Percentiles rank a stretch among this genome's conserved stretches.
These are phyloP conservation scores for Paratinospora sagittata DNA, from an alignment of 164 flowering plant genomes.

Conservation along the genomic window DNA sequence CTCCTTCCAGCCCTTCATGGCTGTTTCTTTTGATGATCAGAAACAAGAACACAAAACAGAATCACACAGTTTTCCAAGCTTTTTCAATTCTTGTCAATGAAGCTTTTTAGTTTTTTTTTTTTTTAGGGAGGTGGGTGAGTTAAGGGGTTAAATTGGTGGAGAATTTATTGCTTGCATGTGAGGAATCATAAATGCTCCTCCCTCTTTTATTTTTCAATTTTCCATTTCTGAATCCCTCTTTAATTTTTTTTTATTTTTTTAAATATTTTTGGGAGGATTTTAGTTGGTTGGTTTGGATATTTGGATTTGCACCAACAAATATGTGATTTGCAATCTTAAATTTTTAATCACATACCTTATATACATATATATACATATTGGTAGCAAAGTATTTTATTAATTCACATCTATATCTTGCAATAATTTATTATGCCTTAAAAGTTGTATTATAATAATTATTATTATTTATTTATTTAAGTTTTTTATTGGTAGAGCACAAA, in stretches of 20 bases:
- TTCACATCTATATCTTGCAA: too few species aligned
- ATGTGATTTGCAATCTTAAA: background rate
- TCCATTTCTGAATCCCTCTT: background rate
- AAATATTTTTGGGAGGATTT: too few species aligned
- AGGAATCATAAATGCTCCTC: constrained; percentile 41
- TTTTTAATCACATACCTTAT: background rate
- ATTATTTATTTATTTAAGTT: too few species aligned
- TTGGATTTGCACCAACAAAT: background rate
- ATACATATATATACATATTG: too few species aligned
- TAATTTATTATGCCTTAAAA: too few species aligned
- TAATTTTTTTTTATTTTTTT: too few species aligned
- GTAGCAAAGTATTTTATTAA: too few species aligned
- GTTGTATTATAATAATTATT: too few species aligned
- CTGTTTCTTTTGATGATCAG: background rate
- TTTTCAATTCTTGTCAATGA: constrained; percentile 2
- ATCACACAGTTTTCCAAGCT: background rate
- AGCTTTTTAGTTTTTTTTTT: constrained; percentile 1
- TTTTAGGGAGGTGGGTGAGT: background rate
- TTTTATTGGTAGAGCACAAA: too few species aligned
- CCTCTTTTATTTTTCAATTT: background rate
- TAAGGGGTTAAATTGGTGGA: constrained; percentile 8
- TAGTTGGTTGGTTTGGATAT: too few species aligned
- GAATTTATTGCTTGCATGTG: constrained; percentile 51
- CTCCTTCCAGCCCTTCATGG: constrained; percentile 44
- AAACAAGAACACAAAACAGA: background rate